Conservation (phyloP, 1,284 basidiomycete genomes). For the Melanopsichium pennsylvanicum region DNA sequence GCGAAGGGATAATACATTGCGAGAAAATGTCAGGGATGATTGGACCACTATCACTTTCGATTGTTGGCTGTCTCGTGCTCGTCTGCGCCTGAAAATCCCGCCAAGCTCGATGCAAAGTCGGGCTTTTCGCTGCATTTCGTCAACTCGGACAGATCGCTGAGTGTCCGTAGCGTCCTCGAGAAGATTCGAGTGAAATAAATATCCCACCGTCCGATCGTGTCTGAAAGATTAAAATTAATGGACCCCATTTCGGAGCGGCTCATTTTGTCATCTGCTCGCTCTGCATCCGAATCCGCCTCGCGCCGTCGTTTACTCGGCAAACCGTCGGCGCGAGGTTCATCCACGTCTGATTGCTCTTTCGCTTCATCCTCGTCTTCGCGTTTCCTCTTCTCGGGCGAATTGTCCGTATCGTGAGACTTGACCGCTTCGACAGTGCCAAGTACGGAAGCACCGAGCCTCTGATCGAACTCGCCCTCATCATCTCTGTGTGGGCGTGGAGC, state of each 20-base stretch:
- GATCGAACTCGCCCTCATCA: constrained; percentile 3
- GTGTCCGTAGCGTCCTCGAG: constrained; percentile 36
- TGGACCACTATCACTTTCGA: constrained; percentile 1
- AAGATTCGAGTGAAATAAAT: constrained; percentile 44
- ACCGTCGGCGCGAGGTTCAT: constrained; percentile 17
- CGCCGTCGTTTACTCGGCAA: constrained; percentile 26
- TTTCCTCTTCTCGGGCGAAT: constrained; percentile 16
- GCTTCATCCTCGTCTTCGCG: constrained; percentile 5
- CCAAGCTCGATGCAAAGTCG: constrained; percentile 15
- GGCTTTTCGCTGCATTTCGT: constrained; percentile 4
- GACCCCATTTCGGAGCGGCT: constrained; percentile 37
- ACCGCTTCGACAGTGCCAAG: constrained; percentile 26
- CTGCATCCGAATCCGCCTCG: constrained; percentile 6
- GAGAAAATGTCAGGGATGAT: too few relatives aligned
- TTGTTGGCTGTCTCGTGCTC: constrained; percentile 21
- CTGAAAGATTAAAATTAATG: constrained; percentile 25
- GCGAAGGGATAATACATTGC: too few relatives aligned
- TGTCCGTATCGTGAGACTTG: neutral
- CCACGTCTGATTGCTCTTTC: neutral
- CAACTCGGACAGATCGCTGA: constrained; percentile 38
- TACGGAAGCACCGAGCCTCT: constrained; percentile 30
- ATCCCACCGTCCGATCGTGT: constrained; percentile 44
- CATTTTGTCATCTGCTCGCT: constrained; percentile 19
- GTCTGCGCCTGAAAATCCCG: constrained; percentile 26
- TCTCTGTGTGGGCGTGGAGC: neutral